phyloP scores from a whole-genome alignment of 2,329 filamentous ascomycete species.

The Scorias spongiosa region DNA sequence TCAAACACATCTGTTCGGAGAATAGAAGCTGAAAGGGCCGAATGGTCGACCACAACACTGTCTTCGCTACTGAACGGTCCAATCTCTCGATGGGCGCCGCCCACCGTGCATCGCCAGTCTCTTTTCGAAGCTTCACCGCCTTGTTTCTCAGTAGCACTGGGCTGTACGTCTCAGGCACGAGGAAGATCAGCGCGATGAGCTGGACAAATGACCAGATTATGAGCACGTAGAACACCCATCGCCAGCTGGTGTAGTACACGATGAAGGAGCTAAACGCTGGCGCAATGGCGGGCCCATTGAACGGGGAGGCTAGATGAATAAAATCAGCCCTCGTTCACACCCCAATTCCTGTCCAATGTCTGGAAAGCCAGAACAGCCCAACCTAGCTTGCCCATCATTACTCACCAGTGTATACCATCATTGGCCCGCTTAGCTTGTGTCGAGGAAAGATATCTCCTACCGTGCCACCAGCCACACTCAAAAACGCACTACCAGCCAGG shows the following conservation, averaged over 20 bases:
- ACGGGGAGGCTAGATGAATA: constrained; percentile 33
- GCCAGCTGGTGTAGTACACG: constrained; percentile 57
- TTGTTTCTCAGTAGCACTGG: constrained; percentile 57
- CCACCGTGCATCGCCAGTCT: constrained; percentile 66
- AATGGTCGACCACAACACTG: constrained; percentile 37
- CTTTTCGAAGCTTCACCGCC: constrained; percentile 51
- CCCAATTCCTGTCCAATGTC: constrained; percentile 28
- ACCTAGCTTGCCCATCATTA: too few relatives aligned
- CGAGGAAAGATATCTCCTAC: constrained; percentile 65
- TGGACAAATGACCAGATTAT: constrained; percentile 64
- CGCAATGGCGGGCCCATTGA: constrained; percentile 39
- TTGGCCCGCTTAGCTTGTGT: constrained; percentile 57
- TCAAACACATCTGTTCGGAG: constrained; percentile 63
- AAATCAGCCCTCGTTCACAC: constrained; percentile 21
- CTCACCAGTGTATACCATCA: constrained; percentile 53
- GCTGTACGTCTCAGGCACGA: constrained; percentile 80
- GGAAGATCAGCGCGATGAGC: constrained; percentile 47
- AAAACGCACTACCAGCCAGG: constrained; percentile 47
- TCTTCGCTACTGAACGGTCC: constrained; percentile 47
- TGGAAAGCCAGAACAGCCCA: constrained; percentile 25
- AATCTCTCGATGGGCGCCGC: constrained; percentile 61
- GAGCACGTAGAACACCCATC: constrained; percentile 74
- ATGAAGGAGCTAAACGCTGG: constrained; percentile 63
- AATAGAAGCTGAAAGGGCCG: constrained; percentile 63
- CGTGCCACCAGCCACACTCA: constrained; percentile 65